Base-by-base conservation (phyloP, 352 stramenopile species). In the Phytophthora foliorum region DNA sequence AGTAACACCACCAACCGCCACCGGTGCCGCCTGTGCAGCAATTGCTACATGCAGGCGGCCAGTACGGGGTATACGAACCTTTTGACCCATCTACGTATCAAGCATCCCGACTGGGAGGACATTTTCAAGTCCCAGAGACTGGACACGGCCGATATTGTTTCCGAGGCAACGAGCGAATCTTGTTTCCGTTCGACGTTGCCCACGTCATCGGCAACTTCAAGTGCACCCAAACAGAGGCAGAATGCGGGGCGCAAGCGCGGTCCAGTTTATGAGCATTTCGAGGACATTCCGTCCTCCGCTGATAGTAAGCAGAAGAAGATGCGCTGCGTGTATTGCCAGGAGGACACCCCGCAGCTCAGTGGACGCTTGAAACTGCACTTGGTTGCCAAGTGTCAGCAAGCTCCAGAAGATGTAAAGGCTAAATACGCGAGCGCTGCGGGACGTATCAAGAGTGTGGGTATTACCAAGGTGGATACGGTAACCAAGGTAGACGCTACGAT, bases 21-120 rank as follows among this genome's bases (percentile, higher is more conserved):
- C 36, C 59, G 63, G 24, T 82, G 74, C 53, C 72, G 72, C 29
- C 17, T 77, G 50, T 82, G 74, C 52, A n/a, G 48, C 10, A 71
- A 82, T 19, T 39, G 67, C 11, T 82, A 82, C 44, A 69, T 67
- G 1, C 70, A 82, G 39, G 74, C 66, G 11, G 51, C 57, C 10
- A 75, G 60, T 31, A 79, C 74, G 3, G 74, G 74, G 24, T 82
- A 82, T 46, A 79, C 74, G 6, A 82, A 82, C 38, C 59, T 82
- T 6, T 57, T 82, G 50, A 79, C 74, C 14, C 74, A 82, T 31
- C 46, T 82, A 50, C 74, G 74, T 13, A 63, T 82, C 14, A 82
- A 82, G 63, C 74, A 82, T 55, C 44, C 54, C 1, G 60, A 72
- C 27, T 82, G 63, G 62, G 49, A 69, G 27, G 70, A 69, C 13